A percentile compares a stretch with the other conserved stretches of the same genome.
Evolutionary conservation across 2,329 filamentous ascomycete species (phyloP).

Genomic region (Pseudomassariella vexata): DNA sequence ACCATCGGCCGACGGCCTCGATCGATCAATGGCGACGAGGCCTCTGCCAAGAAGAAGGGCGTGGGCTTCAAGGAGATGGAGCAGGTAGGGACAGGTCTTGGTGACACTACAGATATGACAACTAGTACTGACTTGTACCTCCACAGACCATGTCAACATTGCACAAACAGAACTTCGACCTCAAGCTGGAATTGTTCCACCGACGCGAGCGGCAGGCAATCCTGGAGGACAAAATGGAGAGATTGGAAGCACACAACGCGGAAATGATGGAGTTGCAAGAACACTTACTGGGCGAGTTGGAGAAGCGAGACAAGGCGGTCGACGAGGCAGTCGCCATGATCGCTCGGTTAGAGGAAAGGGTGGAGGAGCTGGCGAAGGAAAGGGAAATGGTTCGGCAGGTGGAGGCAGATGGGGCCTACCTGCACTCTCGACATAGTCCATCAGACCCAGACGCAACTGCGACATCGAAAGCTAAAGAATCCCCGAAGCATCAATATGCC

Average conservation of each 20-base stretch:
- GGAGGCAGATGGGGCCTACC: constrained; percentile 34
- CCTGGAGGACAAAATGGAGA: constrained; percentile 52
- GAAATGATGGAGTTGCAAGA: constrained; percentile 55
- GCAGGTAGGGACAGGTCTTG: constrained; percentile 38
- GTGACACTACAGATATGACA: constrained; percentile 3
- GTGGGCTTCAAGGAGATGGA: constrained; percentile 65
- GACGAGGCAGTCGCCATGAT: constrained; percentile 68
- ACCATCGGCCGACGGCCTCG: constrained; percentile 32
- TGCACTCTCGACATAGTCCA: constrained; percentile 21
- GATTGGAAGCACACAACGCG: constrained; percentile 45
- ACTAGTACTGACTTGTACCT: constrained; percentile 6
- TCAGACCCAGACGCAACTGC: constrained; percentile 12
- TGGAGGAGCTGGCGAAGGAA: constrained; percentile 49
- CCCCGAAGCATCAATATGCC: constrained; percentile 10
- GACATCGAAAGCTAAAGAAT: constrained; percentile 14
- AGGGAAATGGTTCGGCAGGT: constrained; percentile 46
- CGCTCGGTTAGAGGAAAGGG: constrained; percentile 54
- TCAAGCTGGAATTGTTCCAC: constrained; percentile 69
- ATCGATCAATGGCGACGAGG: constrained; percentile 36
- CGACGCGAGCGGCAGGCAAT: constrained; percentile 57
- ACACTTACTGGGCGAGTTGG: constrained; percentile 52
- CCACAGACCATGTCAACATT: constrained; percentile 57
- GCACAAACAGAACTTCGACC: constrained; percentile 71
- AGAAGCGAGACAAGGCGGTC: constrained; percentile 64
- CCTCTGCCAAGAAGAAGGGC: constrained; percentile 41